phyloP scores from a whole-genome alignment of 768 basidiomycete species.

The Podaxis sp. region DNA sequence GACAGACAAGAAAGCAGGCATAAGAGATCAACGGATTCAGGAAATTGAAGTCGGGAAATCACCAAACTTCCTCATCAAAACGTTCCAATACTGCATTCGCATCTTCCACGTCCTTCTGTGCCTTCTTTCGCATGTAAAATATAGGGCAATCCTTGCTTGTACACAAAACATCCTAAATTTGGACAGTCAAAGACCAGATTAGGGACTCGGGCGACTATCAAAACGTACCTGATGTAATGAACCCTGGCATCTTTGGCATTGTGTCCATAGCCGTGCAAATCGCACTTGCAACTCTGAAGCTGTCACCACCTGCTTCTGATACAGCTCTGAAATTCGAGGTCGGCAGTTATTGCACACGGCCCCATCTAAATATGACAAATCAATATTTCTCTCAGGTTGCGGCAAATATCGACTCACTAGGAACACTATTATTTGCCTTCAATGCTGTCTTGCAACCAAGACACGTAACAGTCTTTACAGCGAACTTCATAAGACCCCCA shows the following conservation, averaged over 20 bases:
- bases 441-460: conserved; percentile 93
- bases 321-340: conserved; percentile 80
- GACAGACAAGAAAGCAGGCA: background rate
- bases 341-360: conserved; percentile 95
- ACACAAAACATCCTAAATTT: conserved; percentile 83
- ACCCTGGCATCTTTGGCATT: conserved; percentile 98
- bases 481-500: conserved; percentile 98
- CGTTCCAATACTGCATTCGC: conserved; percentile 73
- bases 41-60: conserved; percentile 11
- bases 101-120: conserved; percentile 97
- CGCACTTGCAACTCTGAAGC: conserved; percentile 83
- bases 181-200: background rate
- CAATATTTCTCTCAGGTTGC: background rate
- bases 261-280: conserved; percentile 96
- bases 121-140: conserved; percentile 97
- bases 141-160: conserved; percentile 98
- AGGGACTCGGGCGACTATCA: background rate
- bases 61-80: conserved; percentile 79
- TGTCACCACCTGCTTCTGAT: conserved; percentile 79
- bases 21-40: background rate
- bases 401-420: conserved; percentile 39
- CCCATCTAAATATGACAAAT: conserved; percentile 47
- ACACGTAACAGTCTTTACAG: conserved; percentile 93
- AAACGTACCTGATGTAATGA: conserved; percentile 82
- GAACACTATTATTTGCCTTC: conserved; percentile 67